Evolutionary conservation across 2,329 filamentous ascomycete species (phyloP), one percentile per base, ranked within the genome.

Genomic region (Colletotrichum spaethianum): DNA sequence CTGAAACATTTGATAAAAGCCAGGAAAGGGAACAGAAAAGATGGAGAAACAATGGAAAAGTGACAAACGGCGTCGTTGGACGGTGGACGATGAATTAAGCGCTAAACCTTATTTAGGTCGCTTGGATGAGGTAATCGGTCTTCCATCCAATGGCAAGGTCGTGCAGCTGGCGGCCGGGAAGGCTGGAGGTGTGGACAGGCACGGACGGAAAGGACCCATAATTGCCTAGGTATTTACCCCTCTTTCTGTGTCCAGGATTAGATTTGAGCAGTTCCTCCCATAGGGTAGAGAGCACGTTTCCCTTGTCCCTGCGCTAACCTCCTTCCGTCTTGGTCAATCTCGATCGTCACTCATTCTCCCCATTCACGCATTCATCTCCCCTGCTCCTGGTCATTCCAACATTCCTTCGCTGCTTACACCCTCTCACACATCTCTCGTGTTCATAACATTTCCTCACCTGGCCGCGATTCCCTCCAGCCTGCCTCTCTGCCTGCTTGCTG

Each of bases 381-480:
- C 60, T 69, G 70, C 64, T 60, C 70, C 70, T 64, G 53, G 52
- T 63, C 65, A 55, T 60, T n/a, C 40, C 55, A 56, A 38, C 18
- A 23, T n/a, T n/a, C 61, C 42, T 56, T 48, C 28, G 63, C 36
- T 70, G 65, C 65, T 72, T 42, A 70, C 70, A 53, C 18, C 65
- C 50, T 69, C 38, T 50, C 44, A 44, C 48, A 40, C 48, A 23
- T 40, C 11, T 18, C 28, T 46, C 36, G 44, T 31, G 31, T 36
- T 63, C 50, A 28, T 63, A 38, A 40, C 52, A 26, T 31, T 59
- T 53, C 57, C 50, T 31, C 42, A 38, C 16, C 57, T 9, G 36
- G 42, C 40, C 59, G 42, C 44, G 20, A 3, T 59, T 53, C 26
- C 44, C 57, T 57, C 26, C 69, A 52, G 59, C 40, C 50, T 63